Base-by-base conservation (phyloP, 2,329 filamentous ascomycete species). In the Pseudogymnoascus sp. region DNA sequence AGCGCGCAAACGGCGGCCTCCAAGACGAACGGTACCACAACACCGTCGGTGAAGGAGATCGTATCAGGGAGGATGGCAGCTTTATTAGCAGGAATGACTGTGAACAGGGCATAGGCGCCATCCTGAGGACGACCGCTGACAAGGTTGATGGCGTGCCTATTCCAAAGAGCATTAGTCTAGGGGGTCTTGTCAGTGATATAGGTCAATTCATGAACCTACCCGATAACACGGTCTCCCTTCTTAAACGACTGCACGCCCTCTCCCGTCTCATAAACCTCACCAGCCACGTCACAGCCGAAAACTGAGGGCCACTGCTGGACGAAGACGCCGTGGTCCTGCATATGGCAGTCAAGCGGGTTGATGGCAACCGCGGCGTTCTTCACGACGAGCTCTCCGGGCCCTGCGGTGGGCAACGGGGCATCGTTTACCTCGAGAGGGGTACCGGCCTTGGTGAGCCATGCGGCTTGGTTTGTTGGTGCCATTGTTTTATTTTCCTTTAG, bases 281-380 rank as follows among this genome's bases (percentile, higher is more conserved):
- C 56, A 37, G 56, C 56, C 11, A 60, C n/a, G 10, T 60, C 33
- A 16, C 28, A 40, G n/a, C 35, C 35, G 12, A 26, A 31, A 11
- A 63, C 56, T 46, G 40, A 62, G 60, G 31, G 63, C 26, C 64
- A 65, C 2, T 67, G 66, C 1, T 56, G 61, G 35, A 69, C 40
- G n/a, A 53, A 16, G 10, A 65, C 59, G 2, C 50, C 61, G 11
- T 14, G 61, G 14, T 65, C 41, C 62, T 19, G 65, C 63, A 6
- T 59, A 60, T 24, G 63, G 5, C 59, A 72, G 64, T 80, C 78
- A 16, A 78, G 71, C 1, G 75, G 75, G 64, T 79, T 79, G 41
- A 80, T 72, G 5, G 75, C 77, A 4, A 78, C 66, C 6, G 75
- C 75, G 35, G 64, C 61, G 61, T 76, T 76, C 38, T 73, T 74